A percentile compares a stretch with the other conserved stretches of the same genome.
Conservation (phyloP, 1,139 yeast species). For the Sugiyamaella neomexicana region DNA sequence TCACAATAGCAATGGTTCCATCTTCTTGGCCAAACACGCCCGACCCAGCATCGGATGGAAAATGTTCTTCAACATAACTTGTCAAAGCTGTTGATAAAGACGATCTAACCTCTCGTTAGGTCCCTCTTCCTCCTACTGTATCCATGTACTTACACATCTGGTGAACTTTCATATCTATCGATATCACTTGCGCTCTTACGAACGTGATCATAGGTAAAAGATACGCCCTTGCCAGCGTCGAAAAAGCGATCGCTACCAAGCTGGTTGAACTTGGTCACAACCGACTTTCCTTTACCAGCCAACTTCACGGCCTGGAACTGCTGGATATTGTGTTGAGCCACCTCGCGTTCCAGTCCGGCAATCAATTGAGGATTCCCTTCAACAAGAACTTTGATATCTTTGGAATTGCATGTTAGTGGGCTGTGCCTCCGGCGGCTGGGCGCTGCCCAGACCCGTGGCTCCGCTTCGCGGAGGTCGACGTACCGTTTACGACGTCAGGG, state of each 20-base stretch:
- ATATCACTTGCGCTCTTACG: background rate
- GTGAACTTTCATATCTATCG: background rate
- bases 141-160: conserved; percentile 11
- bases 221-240: conserved; percentile 49
- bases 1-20: conserved; percentile 50
- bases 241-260: conserved; percentile 47
- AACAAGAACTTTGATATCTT: conserved; percentile 41
- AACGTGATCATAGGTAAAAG: conserved; percentile 64
- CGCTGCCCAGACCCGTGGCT: background rate
- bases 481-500: conserved; percentile 12
- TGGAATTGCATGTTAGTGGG: conserved; percentile 1
- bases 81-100: conserved; percentile 32
- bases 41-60: conserved; percentile 46
- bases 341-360: conserved; percentile 37
- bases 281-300: conserved; percentile 31
- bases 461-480: background rate
- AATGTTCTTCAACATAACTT: conserved; percentile 47
- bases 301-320: conserved; percentile 47
- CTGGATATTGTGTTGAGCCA: conserved; percentile 48
- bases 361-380: conserved; percentile 38
- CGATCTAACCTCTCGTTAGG: background rate
- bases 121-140: too few species aligned
- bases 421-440: too few species aligned
- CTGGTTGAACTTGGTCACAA: conserved; percentile 51
- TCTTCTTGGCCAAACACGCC: conserved; percentile 56